Evolutionary conservation across 2,329 filamentous ascomycete genomes (phyloP), one percentile per base, ranked within the genome.

Genomic region (Tolypocladium pustulatum): DNA sequence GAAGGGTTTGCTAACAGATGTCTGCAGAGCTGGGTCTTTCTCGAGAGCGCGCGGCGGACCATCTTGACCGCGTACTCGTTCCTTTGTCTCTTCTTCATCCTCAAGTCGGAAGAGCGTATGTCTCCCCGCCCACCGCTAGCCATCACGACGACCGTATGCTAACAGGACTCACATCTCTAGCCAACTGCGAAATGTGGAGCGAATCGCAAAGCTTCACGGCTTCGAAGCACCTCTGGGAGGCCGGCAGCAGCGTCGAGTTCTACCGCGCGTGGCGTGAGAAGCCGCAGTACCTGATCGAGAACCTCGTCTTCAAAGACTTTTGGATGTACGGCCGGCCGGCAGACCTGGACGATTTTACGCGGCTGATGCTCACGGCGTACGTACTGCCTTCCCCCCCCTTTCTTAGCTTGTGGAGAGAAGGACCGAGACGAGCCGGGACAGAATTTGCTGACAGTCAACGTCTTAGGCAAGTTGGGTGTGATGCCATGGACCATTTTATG

Each of bases 251-350:
- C 1, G 65, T 74, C 25, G 69, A 74, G 2, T 79, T 79, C 61
- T 77, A 69, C 63, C 70, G 67, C 2, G 72, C 75, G 2, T 78
- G 76, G 77, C 71, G 73, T n/a, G 70, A 72, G 38, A 75, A 74
- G 67, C 73, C 74, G 10, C 68, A 74, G 55, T 76, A 68, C 55
- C 60, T 62, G 40, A 68, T 76, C 43, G 58, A 64, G n/a, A 65
- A 72, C 34, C 63, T 74, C 61, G 65, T 68, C 54, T 73, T 75
- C 52, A 64, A 68, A 49, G 70, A 73, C 0, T 67, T 75, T 20
- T 74, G 73, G 70, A 61, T 68, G 63, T 69, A 73, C 36, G 74
- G 66, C 8, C 66, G 65, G 12, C 67, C 73, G 0, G 68, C 71
- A 1, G 74, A 76, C 38, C 56, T 74, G 27, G 74, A 76, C 34